Evolutionary conservation across 2,329 filamentous ascomycete species (phyloP).

Genomic region (Exophiala dermatitidis): DNA sequence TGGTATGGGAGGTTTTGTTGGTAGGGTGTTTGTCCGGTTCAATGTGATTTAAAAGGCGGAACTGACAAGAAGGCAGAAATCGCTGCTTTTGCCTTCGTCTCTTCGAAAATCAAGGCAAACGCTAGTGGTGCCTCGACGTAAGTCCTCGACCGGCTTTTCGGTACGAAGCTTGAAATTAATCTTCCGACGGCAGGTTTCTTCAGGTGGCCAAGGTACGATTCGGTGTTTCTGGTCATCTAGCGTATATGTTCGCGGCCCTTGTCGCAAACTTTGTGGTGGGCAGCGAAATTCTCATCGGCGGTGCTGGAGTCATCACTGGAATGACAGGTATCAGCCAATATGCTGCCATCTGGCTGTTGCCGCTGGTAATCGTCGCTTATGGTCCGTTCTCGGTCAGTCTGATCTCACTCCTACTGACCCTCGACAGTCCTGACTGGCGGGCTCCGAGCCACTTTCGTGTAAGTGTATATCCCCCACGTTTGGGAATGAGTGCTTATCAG

Average conservation of each 20-base stretch:
- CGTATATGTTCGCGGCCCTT: constrained; percentile 74
- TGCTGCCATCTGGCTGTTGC: constrained; percentile 78
- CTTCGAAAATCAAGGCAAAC: constrained; percentile 33
- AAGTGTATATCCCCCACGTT: constrained; percentile 66
- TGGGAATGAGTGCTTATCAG: constrained; percentile 63
- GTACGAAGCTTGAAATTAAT: not conserved
- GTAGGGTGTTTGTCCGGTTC: constrained; percentile 47
- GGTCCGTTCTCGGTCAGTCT: constrained; percentile 32
- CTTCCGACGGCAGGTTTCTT: constrained; percentile 36
- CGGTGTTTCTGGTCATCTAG: constrained; percentile 63
- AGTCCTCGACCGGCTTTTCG: not conserved
- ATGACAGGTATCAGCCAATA: constrained; percentile 67
- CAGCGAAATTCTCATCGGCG: constrained; percentile 40
- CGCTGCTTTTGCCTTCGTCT: constrained; percentile 77
- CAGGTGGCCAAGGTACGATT: constrained; percentile 78
- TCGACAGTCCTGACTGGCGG: constrained; percentile 46
- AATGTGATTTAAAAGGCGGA: not conserved
- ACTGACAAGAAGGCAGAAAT: not conserved
- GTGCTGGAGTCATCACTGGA: constrained; percentile 44
- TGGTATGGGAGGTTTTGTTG: constrained; percentile 68
- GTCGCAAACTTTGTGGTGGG: constrained; percentile 82
- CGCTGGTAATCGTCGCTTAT: constrained; percentile 71
- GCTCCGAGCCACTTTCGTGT: constrained; percentile 59
- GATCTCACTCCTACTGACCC: not conserved
- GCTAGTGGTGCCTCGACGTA: constrained; percentile 44